Evolutionary conservation across 495 filamentous ascomycete species (phyloP).

Genomic region (Penicillium macrosclerotiorum): DNA sequence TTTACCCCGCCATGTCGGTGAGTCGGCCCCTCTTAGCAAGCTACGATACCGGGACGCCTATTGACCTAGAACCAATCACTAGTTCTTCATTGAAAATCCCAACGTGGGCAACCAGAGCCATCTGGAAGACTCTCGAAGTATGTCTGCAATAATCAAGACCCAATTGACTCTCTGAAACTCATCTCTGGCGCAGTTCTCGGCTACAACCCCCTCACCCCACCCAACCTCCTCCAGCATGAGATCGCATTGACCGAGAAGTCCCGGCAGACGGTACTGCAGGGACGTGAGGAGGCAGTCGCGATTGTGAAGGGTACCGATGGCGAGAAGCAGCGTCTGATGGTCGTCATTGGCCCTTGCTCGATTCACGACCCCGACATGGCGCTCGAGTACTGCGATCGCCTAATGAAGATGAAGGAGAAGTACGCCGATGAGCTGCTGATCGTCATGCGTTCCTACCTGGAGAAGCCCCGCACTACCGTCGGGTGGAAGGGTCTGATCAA

Average conservation of each 20-base stretch:
- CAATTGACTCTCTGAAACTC: conserved; percentile 4
- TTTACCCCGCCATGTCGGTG: conserved; percentile 40
- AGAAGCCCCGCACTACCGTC: conserved; percentile 97
- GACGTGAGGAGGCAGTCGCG: conserved; percentile 76
- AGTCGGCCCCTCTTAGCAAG: conserved; percentile 28
- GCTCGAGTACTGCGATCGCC: conserved; percentile 86
- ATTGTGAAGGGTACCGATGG: conserved; percentile 78
- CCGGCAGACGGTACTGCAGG: conserved; percentile 73
- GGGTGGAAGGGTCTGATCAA: conserved; percentile 99
- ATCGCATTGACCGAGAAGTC: conserved; percentile 77
- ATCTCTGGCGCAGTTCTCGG: conserved; percentile 61
- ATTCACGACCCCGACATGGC: conserved; percentile 95
- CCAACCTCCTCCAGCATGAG: conserved; percentile 93
- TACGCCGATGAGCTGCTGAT: conserved; percentile 87
- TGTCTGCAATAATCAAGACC: conserved; percentile 14
- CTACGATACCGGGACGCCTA: not conserved
- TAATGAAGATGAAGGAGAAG: conserved; percentile 82
- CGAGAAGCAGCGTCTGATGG: conserved; percentile 70
- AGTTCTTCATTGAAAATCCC: conserved; percentile 90
- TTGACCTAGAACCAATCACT: conserved; percentile 15
- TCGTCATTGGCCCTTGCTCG: conserved; percentile 93
- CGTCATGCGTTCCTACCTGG: conserved; percentile 97
- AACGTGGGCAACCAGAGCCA: conserved; percentile 77
- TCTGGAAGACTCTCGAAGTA: conserved; percentile 92
- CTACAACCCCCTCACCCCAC: conserved; percentile 91